Evolutionary conservation across 2,329 filamentous ascomycete species (phyloP).

Genomic region (Ophiostoma populinum): DNA sequence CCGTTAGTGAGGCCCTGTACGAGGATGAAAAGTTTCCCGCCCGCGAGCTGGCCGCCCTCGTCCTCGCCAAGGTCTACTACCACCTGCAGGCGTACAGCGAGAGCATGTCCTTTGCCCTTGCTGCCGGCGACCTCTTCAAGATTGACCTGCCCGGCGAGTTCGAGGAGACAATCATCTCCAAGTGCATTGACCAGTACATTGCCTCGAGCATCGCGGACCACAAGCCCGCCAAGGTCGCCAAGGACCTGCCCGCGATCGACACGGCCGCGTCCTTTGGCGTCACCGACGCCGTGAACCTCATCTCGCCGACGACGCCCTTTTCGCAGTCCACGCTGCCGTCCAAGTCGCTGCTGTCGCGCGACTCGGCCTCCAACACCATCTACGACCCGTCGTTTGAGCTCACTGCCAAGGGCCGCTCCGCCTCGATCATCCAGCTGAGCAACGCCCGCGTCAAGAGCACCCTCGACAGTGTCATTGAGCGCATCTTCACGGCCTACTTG

Average conservation of each 20-base stretch:
- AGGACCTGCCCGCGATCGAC: constrained; percentile 48
- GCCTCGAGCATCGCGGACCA: constrained; percentile 42
- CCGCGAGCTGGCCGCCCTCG: constrained; percentile 81
- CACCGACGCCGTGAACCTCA: constrained; percentile 51
- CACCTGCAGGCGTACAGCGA: constrained; percentile 98
- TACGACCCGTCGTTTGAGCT: constrained; percentile 41
- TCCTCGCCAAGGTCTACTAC: constrained; percentile 96
- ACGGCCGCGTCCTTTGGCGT: constrained; percentile 70
- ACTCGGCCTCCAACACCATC: constrained; percentile 47
- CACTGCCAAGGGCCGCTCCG: constrained; percentile 32
- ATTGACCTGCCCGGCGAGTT: constrained; percentile 84
- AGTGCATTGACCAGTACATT: constrained; percentile 97
- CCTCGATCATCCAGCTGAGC: constrained; percentile 46
- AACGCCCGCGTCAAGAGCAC: constrained; percentile 60
- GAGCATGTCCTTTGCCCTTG: constrained; percentile 95
- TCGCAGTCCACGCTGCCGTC: constrained; percentile 85
- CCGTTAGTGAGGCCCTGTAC: constrained; percentile 74
- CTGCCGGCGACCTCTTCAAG: constrained; percentile 87
- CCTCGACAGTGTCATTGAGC: constrained; percentile 68
- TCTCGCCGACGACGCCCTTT: constrained; percentile 86
- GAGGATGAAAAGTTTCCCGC: constrained; percentile 93
- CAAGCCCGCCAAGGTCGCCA: constrained; percentile 21
- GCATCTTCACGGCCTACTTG: constrained; percentile 82
- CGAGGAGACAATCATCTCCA: constrained; percentile 96
- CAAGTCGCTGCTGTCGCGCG: constrained; percentile 84